A percentile compares a stretch with the other conserved stretches of the same genome.
These are phyloP conservation scores for Leavenworthia alabamica DNA, from an alignment of 345 rosid genomes.

Conservation along the genomic window DNA sequence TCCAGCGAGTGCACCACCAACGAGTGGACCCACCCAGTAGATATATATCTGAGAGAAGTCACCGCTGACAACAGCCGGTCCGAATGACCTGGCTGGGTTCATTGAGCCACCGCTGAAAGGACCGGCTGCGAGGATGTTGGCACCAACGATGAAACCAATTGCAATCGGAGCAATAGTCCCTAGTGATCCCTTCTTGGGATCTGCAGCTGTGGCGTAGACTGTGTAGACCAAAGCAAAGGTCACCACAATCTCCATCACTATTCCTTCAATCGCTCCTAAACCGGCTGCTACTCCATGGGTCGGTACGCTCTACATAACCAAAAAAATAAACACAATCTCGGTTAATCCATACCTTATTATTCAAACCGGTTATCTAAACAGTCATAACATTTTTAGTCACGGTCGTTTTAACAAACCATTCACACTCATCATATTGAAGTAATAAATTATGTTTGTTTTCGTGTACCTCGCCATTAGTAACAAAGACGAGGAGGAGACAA, in stretches of 20 bases:
- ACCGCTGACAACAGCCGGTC: slow-evolving; percentile 74
- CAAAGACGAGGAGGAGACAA: slow-evolving; percentile 70
- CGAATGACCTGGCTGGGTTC: slow-evolving; percentile 88
- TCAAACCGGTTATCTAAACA: neutral
- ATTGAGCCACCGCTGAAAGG: slow-evolving; percentile 89
- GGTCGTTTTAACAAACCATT: slow-evolving; percentile 5
- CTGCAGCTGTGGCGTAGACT: slow-evolving; percentile 77
- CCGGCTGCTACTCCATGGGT: slow-evolving; percentile 70
- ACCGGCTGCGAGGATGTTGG: slow-evolving; percentile 84
- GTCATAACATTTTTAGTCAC: slow-evolving; percentile 7
- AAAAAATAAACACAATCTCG: neutral
- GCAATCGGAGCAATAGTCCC: slow-evolving; percentile 78
- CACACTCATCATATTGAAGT: too few species aligned
- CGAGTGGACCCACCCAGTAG: slow-evolving; percentile 76
- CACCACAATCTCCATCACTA: slow-evolving; percentile 70
- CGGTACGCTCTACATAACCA: slow-evolving; percentile 52
- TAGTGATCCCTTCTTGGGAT: slow-evolving; percentile 67
- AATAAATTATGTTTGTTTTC: neutral
- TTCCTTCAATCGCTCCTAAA: slow-evolving; percentile 45
- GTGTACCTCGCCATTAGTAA: slow-evolving; percentile 49
- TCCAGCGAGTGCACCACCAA: slow-evolving; percentile 84
- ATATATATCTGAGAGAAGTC: slow-evolving; percentile 66
- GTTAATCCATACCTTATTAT: neutral
- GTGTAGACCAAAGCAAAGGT: slow-evolving; percentile 80
- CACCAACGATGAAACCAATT: slow-evolving; percentile 83